These are phyloP conservation scores for Crucibulum laeve DNA, from an alignment of 768 basidiomycete genomes.

Conservation along the genomic window DNA sequence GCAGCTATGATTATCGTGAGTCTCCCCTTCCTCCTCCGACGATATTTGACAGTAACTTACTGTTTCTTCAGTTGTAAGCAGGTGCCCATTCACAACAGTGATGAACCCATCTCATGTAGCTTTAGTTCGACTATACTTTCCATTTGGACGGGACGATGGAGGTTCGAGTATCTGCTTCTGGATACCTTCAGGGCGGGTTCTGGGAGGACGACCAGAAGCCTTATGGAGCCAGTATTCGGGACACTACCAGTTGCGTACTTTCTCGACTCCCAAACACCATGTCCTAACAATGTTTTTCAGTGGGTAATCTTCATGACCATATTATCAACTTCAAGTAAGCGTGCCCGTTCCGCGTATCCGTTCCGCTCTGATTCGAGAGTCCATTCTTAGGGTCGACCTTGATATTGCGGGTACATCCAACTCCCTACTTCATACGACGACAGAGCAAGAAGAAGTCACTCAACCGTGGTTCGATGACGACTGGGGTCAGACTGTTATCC, in stretches of 20 bases:
- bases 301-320: conserved; percentile 68
- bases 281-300: conserved; percentile 18
- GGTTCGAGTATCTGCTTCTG: conserved; percentile 63
- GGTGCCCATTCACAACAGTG: no score
- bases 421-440: conserved; percentile 47
- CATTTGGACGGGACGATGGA: conserved; percentile 65
- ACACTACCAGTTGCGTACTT: conserved; percentile 40
- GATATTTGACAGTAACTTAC: conserved; percentile 1
- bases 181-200: conserved; percentile 63
- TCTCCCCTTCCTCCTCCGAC: conserved; percentile 5
- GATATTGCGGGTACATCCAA: conserved; percentile 59
- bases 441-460: conserved; percentile 41
- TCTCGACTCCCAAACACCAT: background rate
- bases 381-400: conserved; percentile 46
- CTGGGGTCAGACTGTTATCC: conserved; percentile 52
- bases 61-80: background rate
- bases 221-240: conserved; percentile 53
- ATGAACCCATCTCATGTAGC: conserved; percentile 12
- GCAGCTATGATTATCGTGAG: conserved; percentile 53
- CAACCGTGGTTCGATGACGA: conserved; percentile 60
- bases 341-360: background rate
- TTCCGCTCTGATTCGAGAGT: background rate
- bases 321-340: conserved; percentile 58
- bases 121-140: conserved; percentile 63
- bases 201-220: conserved; percentile 44